Evolutionary conservation across 2,329 filamentous ascomycete species (phyloP), one percentile per base, ranked within the genome.

Genomic region (Magnaporthales sp.): DNA sequence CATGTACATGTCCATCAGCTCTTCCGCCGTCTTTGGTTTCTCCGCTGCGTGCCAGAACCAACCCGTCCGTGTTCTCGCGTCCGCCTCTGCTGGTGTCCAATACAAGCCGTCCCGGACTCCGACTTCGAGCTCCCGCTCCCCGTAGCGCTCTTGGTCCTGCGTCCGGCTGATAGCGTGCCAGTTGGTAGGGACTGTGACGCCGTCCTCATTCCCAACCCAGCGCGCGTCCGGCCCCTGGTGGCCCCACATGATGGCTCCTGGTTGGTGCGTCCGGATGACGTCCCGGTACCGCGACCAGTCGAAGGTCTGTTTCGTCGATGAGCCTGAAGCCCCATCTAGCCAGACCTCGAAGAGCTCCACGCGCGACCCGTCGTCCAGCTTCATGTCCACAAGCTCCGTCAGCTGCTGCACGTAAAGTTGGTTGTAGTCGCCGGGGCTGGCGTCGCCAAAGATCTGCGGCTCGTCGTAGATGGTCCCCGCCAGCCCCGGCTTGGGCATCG

Each of bases 371-470:
- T 73, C 70, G 4, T 27, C 62, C 7, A 71, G 60, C 27, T 29
- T 38, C 70, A 72, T 70, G 19, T 70, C 70, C 56, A 73, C 70
- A 15, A 74, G 67, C 67, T 74, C 73, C 10, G 70, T 73, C 11
- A 74, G 62, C 63, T 74, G 73, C 65, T 69, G 68, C 10, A 70
- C 66, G 61, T 76, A 77, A 15, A 76, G 63, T 3, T 72, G 73
- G 60, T 77, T 77, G 68, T 76, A 77, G 66, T 75, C 74, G 27
- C 74, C 75, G 1, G 71, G 67, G 3, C 51, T 71, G 26, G 54
- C 64, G 66, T 76, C 74, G 3, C 75, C 75, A 29, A 77, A 77
- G 30, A 75, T 75, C 68, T 77, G 75, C 27, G 75, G 73, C 67
- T 75, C 75, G 67, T 75, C 75, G 63, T 74, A 76, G 4, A 71